Conservation (phyloP, 2,329 filamentous ascomycete genomes). For the Macrophomina pseudophaseolina region DNA sequence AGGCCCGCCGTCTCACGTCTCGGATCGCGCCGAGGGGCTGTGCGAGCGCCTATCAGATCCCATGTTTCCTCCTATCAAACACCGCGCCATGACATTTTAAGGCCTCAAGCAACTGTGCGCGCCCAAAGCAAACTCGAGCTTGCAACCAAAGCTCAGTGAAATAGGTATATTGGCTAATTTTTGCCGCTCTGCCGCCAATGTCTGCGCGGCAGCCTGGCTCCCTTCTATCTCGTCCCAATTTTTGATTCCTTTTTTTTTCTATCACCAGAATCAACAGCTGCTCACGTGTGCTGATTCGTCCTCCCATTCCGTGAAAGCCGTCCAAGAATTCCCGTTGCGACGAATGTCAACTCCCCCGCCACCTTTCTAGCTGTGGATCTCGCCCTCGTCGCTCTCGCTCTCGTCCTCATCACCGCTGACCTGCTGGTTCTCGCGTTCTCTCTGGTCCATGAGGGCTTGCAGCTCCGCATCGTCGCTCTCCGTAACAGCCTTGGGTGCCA, state of each 20-base stretch:
- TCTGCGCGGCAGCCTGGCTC: slow-evolving; percentile 7
- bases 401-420: slow-evolving; percentile 97
- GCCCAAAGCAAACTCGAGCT: background rate
- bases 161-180: slow-evolving; percentile 15
- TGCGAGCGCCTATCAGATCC: slow-evolving; percentile 8
- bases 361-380: slow-evolving; percentile 42
- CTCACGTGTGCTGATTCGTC: background rate
- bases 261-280: background rate
- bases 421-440: slow-evolving; percentile 95
- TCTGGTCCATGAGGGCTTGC: slow-evolving; percentile 98
- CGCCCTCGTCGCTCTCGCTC: slow-evolving; percentile 92
- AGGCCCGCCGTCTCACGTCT: slow-evolving; percentile 11
- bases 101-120: background rate
- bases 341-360: background rate
- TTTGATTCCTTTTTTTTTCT: slow-evolving; percentile 17
- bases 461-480: slow-evolving; percentile 98
- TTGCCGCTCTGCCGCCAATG: slow-evolving; percentile 1
- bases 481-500: slow-evolving; percentile 98
- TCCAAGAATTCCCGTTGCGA: background rate
- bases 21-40: slow-evolving; percentile 12
- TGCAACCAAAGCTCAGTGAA: background rate
- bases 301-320: background rate
- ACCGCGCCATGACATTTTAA: background rate
- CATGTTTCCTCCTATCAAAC: background rate
- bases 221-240: slow-evolving; percentile 19